These are phyloP conservation scores for Metrosideros polymorpha DNA, from an alignment of 441 rosid species.

Conservation along the genomic window DNA sequence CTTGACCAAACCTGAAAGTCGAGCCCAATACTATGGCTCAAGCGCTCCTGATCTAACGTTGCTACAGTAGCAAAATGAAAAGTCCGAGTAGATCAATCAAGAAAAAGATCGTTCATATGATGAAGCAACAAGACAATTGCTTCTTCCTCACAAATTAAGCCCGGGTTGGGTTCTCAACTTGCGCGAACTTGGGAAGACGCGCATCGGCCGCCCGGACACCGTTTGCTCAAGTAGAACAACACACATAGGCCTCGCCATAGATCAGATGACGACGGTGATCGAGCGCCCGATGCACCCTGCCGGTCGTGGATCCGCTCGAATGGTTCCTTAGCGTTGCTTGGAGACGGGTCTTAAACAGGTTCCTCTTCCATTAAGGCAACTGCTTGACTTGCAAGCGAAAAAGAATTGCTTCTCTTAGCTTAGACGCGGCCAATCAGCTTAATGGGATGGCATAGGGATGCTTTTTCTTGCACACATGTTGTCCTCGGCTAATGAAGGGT, in stretches of 20 bases:
- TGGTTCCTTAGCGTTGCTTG: neutral
- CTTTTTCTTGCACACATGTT: neutral
- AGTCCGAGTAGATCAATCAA: neutral
- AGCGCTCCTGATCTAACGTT: neutral
- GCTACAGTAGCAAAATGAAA: neutral
- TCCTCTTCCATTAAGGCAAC: neutral
- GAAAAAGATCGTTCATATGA: neutral
- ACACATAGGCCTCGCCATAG: neutral
- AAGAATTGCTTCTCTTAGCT: neutral
- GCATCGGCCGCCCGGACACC: neutral
- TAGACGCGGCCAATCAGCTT: neutral
- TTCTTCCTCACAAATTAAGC: neutral
- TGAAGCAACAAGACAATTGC: neutral
- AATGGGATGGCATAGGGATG: neutral
- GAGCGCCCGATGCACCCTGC: neutral
- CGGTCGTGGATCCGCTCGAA: neutral
- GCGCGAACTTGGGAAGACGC: neutral
- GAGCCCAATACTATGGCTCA: neutral
- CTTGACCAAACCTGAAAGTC: neutral
- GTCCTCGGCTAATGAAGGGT: neutral
- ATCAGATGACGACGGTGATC: neutral
- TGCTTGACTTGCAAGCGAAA: neutral
- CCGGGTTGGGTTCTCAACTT: neutral
- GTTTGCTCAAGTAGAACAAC: neutral
- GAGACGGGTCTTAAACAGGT: neutral